Evolutionary conservation across 2,329 filamentous ascomycete species (phyloP), one percentile per base, ranked within the genome.

Genomic region (Leptosphaerulina australis): DNA sequence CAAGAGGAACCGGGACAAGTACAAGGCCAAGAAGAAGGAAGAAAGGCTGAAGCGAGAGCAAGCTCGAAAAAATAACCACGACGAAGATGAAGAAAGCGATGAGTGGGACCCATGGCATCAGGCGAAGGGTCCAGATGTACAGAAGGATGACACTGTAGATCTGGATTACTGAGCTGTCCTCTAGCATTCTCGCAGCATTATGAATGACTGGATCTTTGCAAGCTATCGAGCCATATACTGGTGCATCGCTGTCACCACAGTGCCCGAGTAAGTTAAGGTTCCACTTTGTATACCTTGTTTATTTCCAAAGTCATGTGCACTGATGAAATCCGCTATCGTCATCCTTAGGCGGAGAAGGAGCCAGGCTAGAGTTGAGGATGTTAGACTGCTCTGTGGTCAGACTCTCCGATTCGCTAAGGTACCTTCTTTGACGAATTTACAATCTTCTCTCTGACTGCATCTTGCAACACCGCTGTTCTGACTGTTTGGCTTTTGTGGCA

Each of bases 321-420:
- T 93, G 91, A 95, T 93, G 91, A 94, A 85, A 91, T 80, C 73
- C 74, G 77, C 81, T 91, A 92, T 91, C 88, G 90, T 95, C 91
- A 95, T 96, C 91, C 91, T 95, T 95, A 95, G 90, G 80, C 91
- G 83, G 86, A 95, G 65, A 64, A 52, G 40, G 50, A 29, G 49
- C 34, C 36, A 17, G 52, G 49, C 58, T 64, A 63, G 63, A 66
- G 63, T 57, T 47, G 50, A 48, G 44, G 43, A 51, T 56, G 50
- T 60, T 57, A 53, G 55, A 48, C 48, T 45, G 50, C 52, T 58
- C 35, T 58, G 63, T 55, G 29, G 50, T 51, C 47, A 43, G 56
- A 59, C 46, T 56, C 56, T 37, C 56, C 41, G 53, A 63, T 54
- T 66, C 60, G 58, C 57, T 35, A 41, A 26, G 36, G 53, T 18